A percentile compares a stretch with the other conserved stretches of the same genome.
phyloP scores from a whole-genome alignment of 306 rosid species.

The Trifolium pratense region DNA sequence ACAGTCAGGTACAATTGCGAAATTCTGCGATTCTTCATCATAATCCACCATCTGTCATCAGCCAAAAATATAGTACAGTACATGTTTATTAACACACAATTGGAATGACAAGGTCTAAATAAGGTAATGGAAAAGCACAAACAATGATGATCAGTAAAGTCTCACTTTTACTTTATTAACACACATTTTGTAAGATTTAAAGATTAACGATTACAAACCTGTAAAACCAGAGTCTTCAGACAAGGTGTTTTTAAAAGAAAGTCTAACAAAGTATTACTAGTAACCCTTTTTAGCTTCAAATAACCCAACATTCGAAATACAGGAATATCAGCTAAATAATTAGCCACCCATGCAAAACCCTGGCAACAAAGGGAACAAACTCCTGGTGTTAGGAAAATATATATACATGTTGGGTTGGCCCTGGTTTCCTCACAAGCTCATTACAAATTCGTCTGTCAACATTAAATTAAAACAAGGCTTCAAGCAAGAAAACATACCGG shows the following conservation, averaged over 20 bases:
- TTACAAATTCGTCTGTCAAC: not conserved
- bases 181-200: too few relatives aligned
- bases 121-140: not conserved
- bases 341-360: not conserved
- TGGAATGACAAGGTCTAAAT: not conserved
- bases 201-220: conserved; percentile 10
- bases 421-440: too few relatives aligned
- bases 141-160: not conserved
- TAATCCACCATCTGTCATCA: conserved; percentile 18
- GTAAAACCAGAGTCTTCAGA: not conserved
- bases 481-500: not conserved
- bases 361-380: too few relatives aligned
- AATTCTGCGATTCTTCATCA: too few relatives aligned
- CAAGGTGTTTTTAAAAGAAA: conserved; percentile 22
- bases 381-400: too few relatives aligned
- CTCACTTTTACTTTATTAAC: not conserved
- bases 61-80: not conserved
- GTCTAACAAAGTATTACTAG: not conserved
- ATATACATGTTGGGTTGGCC: too few relatives aligned
- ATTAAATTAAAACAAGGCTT: not conserved
- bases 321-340: not conserved
- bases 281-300: not conserved
- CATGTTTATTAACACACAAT: not conserved
- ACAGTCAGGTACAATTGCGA: too few relatives aligned
- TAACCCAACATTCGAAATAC: not conserved